Evolutionary conservation across 768 basidiomycete genomes (phyloP), one percentile per base, ranked within the genome.

Genomic region (Agrocybe pediades): DNA sequence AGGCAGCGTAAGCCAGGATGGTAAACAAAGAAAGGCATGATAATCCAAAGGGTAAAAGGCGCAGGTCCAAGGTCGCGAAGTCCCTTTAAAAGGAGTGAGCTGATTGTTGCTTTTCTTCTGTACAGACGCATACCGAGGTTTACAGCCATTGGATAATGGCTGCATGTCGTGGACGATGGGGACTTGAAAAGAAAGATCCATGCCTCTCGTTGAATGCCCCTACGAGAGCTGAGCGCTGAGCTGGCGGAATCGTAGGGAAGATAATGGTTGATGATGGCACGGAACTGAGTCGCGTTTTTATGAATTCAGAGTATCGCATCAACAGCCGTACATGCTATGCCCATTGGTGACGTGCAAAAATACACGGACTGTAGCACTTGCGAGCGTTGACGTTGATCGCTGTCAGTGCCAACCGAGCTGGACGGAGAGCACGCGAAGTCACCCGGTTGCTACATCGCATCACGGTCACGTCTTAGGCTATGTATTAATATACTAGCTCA

Each of bases 401-500:
- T 6, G 29, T 7, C 29, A 30, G 15, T 36, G 33, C n/a, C 4
- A 36, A 36, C 7, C 7, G 7, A 30, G 29, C 15, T n/a, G 11
- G 33, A 36, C n/a, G 11, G 11, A 36, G 11, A 36, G 3, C 33
- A 36, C 33, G 72, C 71, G n/a, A n/a, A n/a, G n/a, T n/a, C n/a
- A n/a, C n/a, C n/a, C n/a, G n/a, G n/a, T n/a, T n/a, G n/a, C n/a
- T n/a, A n/a, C n/a, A n/a, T n/a, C n/a, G n/a, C n/a, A n/a, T n/a
- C n/a, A n/a, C n/a, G n/a, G n/a, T n/a, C n/a, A n/a, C n/a, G n/a
- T n/a, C n/a, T n/a, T n/a, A n/a, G n/a, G n/a, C n/a, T n/a, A n/a
- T n/a, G n/a, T n/a, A n/a, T n/a, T n/a, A n/a, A n/a, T n/a, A n/a
- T n/a, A n/a, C n/a, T n/a, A n/a, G n/a, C n/a, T n/a, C n/a, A n/a